These are phyloP conservation scores for Stachybotrys elegans DNA, from an alignment of 2,329 filamentous ascomycete genomes.

Conservation along the genomic window DNA sequence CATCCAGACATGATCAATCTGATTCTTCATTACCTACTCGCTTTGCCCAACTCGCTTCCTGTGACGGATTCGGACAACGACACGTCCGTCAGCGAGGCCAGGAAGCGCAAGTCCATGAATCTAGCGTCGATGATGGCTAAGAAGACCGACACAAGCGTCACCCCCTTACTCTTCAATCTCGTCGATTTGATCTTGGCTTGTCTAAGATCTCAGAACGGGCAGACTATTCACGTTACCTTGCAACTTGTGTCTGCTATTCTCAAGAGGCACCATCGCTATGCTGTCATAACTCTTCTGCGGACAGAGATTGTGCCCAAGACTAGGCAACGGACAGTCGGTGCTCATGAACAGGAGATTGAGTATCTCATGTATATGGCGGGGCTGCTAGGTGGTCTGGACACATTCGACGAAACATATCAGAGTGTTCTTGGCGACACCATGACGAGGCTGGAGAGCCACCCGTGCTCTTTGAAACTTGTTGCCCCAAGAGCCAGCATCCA, in stretches of 20 bases:
- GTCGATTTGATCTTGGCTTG: conserved; percentile 87
- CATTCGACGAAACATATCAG: conserved; percentile 70
- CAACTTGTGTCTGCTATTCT: conserved; percentile 83
- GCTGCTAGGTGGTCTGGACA: conserved; percentile 62
- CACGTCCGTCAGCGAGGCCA: conserved; percentile 60
- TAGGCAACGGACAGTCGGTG: conserved; percentile 62
- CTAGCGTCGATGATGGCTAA: conserved; percentile 74
- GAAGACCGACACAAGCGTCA: conserved; percentile 66
- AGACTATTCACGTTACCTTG: conserved; percentile 85
- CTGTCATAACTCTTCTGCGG: conserved; percentile 69
- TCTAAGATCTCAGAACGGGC: conserved; percentile 74
- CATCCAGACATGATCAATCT: conserved; percentile 93
- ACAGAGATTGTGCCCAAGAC: conserved; percentile 53
- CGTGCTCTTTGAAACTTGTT: conserved; percentile 66
- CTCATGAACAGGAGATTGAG: conserved; percentile 70
- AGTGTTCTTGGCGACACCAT: conserved; percentile 67
- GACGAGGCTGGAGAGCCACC: conserved; percentile 64
- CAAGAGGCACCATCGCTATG: conserved; percentile 82
- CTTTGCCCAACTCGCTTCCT: conserved; percentile 57
- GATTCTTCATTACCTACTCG: conserved; percentile 87
- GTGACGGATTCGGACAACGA: conserved; percentile 30
- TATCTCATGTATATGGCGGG: conserved; percentile 64
- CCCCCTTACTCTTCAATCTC: conserved; percentile 86
- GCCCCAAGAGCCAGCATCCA: conserved; percentile 55
- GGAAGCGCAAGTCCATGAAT: conserved; percentile 84